Conservation (phyloP, 441 rosid genomes). For the Gossypium davidsonii region DNA sequence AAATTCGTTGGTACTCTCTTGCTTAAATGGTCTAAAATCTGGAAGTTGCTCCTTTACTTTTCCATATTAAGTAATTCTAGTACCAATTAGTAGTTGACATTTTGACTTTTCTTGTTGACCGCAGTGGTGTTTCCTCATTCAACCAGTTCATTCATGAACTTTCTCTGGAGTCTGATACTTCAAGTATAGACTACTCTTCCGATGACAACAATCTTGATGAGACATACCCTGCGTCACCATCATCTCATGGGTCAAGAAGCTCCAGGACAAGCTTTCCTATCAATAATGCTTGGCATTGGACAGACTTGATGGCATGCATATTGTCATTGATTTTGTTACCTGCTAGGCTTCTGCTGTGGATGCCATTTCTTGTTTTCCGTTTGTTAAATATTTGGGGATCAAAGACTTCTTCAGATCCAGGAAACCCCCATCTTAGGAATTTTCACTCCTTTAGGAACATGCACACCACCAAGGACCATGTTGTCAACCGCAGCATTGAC, state of each 20-base stretch:
- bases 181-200: conserved; percentile 73
- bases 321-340: conserved; percentile 68
- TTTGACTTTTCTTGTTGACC: conserved; percentile 7
- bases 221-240: conserved; percentile 54
- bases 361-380: conserved; percentile 38
- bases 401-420: conserved; percentile 26
- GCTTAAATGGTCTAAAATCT: background rate
- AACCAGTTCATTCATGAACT: conserved; percentile 86
- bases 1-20: background rate
- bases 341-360: conserved; percentile 44
- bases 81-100: background rate
- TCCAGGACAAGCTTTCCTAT: conserved; percentile 47
- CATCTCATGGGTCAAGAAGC: conserved; percentile 59
- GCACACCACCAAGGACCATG: conserved; percentile 50
- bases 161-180: conserved; percentile 69
- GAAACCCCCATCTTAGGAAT: conserved; percentile 30
- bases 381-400: conserved; percentile 34
- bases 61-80: background rate
- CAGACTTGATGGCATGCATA: conserved; percentile 43
- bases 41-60: background rate
- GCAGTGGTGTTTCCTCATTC: conserved; percentile 91
- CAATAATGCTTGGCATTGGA: conserved; percentile 32
- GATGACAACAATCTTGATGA: conserved; percentile 67
- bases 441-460: conserved; percentile 35
- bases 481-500: conserved; percentile 68